phyloP scores from a whole-genome alignment of 768 basidiomycete species.

The Naganishia antarctica region DNA sequence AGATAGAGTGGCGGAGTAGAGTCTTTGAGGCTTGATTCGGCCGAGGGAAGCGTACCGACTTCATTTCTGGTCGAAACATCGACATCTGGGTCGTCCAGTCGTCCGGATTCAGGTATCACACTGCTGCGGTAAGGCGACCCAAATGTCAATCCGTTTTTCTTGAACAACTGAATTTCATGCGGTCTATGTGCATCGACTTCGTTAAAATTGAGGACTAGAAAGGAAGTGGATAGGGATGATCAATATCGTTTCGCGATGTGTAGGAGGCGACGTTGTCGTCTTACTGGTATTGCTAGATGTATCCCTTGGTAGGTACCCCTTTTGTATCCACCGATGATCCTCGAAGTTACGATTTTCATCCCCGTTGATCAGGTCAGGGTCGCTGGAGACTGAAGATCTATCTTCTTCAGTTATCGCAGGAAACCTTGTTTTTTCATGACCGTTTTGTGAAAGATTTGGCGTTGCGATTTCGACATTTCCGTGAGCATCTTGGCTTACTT shows the following conservation, averaged over 20 bases:
- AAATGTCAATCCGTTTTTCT: background rate
- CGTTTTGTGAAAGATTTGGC: constrained; percentile 8
- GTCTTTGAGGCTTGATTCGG: background rate
- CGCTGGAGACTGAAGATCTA: background rate
- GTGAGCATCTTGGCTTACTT: constrained; percentile 6
- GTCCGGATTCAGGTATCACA: constrained; percentile 3
- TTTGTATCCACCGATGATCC: constrained; percentile 10
- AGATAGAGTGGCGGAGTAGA: background rate
- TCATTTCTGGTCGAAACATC: background rate
- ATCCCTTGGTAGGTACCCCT: background rate
- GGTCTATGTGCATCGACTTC: background rate
- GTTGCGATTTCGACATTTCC: constrained; percentile 1
- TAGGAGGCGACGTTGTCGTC: background rate
- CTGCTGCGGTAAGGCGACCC: background rate
- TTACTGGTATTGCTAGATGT: constrained; percentile 12
- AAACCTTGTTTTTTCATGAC: constrained; percentile 1
- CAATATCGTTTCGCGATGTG: background rate
- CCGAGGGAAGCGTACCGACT: background rate
- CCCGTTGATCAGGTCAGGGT: background rate
- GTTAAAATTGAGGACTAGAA: background rate
- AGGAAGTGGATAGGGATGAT: background rate
- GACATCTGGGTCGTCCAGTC: background rate
- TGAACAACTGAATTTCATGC: background rate
- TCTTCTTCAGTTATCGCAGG: constrained; percentile 16
- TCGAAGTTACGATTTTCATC: background rate